phyloP scores from a whole-genome alignment of 2,329 filamentous ascomycete species.

The Microcyclospora tardicrescens region DNA sequence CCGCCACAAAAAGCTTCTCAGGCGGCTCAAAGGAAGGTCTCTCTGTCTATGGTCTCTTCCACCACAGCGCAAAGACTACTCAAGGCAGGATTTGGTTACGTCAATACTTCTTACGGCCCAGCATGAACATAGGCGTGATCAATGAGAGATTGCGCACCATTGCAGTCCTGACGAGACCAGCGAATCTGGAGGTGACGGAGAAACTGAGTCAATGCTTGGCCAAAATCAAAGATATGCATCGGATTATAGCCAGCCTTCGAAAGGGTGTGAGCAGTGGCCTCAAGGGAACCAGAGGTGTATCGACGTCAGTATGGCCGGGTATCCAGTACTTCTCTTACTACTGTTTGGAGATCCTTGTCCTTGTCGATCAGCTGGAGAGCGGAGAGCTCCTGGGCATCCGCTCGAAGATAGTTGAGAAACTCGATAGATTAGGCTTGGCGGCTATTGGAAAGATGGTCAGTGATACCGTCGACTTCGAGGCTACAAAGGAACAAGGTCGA shows the following conservation, averaged over 20 bases:
- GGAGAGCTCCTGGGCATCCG: slow-evolving; percentile 41
- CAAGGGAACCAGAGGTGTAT: slow-evolving; percentile 46
- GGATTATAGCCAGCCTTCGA: slow-evolving; percentile 54
- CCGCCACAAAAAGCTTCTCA: slow-evolving; percentile 41
- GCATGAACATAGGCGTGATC: slow-evolving; percentile 54
- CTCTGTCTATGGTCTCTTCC: slow-evolving; percentile 74
- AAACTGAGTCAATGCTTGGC: slow-evolving; percentile 50
- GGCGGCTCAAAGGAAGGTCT: slow-evolving; percentile 61
- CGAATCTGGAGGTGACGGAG: slow-evolving; percentile 48
- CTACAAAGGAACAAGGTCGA: slow-evolving; percentile 56
- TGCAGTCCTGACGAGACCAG: slow-evolving; percentile 49
- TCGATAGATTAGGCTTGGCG: slow-evolving; percentile 48
- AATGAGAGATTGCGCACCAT: slow-evolving; percentile 59
- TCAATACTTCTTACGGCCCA: slow-evolving; percentile 72
- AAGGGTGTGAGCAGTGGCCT: slow-evolving; percentile 57
- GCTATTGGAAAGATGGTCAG: slow-evolving; percentile 58
- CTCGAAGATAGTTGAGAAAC: slow-evolving; percentile 45
- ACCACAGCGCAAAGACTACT: slow-evolving; percentile 58
- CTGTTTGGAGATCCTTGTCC: slow-evolving; percentile 55
- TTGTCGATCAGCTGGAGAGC: slow-evolving; percentile 44
- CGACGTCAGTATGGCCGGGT: slow-evolving; percentile 51
- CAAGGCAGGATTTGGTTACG: slow-evolving; percentile 65
- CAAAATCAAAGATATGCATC: slow-evolving; percentile 63
- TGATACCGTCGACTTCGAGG: slow-evolving; percentile 66
- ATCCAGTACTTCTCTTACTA: slow-evolving; percentile 60